Evolutionary conservation across 2,329 filamentous ascomycete genomes (phyloP), one percentile per base, ranked within the genome.

Genomic region (Sarocladiaceae sp.): DNA sequence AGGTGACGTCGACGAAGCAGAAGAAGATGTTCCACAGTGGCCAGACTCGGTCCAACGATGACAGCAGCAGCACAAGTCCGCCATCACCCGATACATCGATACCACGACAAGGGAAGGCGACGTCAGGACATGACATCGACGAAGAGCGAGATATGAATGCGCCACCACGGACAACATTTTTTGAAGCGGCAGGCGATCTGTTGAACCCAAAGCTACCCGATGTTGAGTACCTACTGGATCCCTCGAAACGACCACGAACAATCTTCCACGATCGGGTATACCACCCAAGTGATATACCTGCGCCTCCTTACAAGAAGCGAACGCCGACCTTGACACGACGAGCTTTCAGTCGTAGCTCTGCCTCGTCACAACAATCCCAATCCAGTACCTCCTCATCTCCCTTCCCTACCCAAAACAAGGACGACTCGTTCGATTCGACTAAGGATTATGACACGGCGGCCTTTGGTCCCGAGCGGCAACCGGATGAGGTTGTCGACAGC

Each of bases 191-290:
- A 1, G 88, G 89, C 10, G 91, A 98, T 61, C 69, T 98, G 3
- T 76, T 98, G 32, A 94, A 91, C 59, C 93, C 93, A 4, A 91
- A 89, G 39, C 67, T 97, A 26, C 91, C 93, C 13, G 77, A 85
- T 0, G 72, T 79, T 3, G 83, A 89, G 34, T 98, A 88, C 62
- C 72, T 98, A 29, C 77, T 90, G 43, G 85, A 97, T 54, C 91
- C 93, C 6, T 74, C 82, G 2, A 83, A 80, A 42, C 83, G 93
- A 13, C 82, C 88, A 1, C 80, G 88, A 37, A 91, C 91, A 2
- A 98, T 98, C 48, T 97, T 97, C 64, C 93, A 98, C 62, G 93
- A 98, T 61, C 83, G 93, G 10, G 79, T 98, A 13, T 98, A 98
- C 59, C 88, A 95, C 55, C 90, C 93, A 0, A 78, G 84, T 33